Base-by-base conservation (phyloP, 768 basidiomycete species). In the Amanita subjunquillea region DNA sequence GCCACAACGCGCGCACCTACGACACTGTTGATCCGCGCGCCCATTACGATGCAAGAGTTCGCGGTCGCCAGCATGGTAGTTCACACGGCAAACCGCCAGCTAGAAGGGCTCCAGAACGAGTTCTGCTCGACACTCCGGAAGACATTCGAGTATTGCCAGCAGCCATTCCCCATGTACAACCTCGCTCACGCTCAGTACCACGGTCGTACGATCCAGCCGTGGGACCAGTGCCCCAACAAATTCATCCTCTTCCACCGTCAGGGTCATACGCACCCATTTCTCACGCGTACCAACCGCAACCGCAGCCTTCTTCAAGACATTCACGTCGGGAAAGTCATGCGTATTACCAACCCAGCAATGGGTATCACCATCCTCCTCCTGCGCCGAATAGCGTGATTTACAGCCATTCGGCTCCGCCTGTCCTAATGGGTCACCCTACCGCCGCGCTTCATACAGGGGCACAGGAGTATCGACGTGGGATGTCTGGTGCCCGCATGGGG, bases 61-160 rank as follows among this genome's bases (percentile, higher is more conserved):
- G 69, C 6, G 65, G 69, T 54, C 74, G 70, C 42, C 63, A 72
- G 37, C 64, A 70, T 58, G 67, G 74, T 30, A 70, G 68, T 32
- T 71, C 70, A 9, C 67, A 72, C 50, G 62, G 58, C 9, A 63
- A 63, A 42, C 65, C 69, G 51, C 61, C 64, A 43, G 47, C 58
- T n/a, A 69, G 55, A 50, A 60, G 54, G 34, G 51, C 55, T 32
- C 51, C 49, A 39, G 62, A 62, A 12, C 55, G 48, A 30, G 48
- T 60, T 10, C 62, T 63, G n/a, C 63, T 69, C 49, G 60, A 58
- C 52, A 58, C 64, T 25, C 82, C 81, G 32, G 82, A 84, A 62
- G 78, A 83, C 64, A 84, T 84, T 59, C 76, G 75, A 54, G 72
- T 84, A 47, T 66, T 82, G 41, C 82, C 82, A 48, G 79, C 80